Evolutionary conservation across 2,329 filamentous ascomycete genomes (phyloP), one percentile per base, ranked within the genome.

Genomic region (Escovopsis sp.): DNA sequence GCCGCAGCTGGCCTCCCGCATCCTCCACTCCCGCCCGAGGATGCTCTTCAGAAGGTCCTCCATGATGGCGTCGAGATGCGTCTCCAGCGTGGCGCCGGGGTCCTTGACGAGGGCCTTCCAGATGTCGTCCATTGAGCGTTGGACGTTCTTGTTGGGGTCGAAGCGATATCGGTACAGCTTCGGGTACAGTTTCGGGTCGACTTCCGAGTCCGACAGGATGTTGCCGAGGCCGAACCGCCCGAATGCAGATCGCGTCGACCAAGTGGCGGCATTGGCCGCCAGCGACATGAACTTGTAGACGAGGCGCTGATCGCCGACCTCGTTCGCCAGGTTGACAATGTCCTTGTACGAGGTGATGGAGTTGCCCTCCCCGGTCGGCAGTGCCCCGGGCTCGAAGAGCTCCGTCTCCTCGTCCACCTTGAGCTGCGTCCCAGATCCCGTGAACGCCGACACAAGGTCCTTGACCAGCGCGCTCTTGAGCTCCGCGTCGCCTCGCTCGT

Each of bases 201-300:
- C 70, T 40, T 76, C 71, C 0, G 87, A 87, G 48, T 93, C 85
- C 0, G 85, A 90, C 33, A 98, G 71, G 41, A 98, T 88, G 45
- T 73, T 90, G 54, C 86, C 92, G 34, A 98, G 68, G 0, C 90
- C 90, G 45, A 96, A 94, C 10, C 86, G 73, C 3, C 90, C 90
- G 57, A 98, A 96, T 0, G 90, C 90, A 1, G 90, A 92, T 34
- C 90, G 75, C n/a, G 86, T 93, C 2, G 86, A 88, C 90, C 90
- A 98, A 13, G 93, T 92, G 1, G 87, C 86, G 33, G 93, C 92
- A 49, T 94, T 94, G 2, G 86, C 85, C 3, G 90, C 90, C 45
- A 98, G 68, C 1, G 87, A 88, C 90, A 98, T 98, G 60, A 98
- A 96, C 41, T 87, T 85, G 62, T 98, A 98, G 1, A 96, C 83